These are phyloP conservation scores for Penicillium expansum DNA, from an alignment of 2,329 filamentous ascomycete genomes.

Conservation along the genomic window DNA sequence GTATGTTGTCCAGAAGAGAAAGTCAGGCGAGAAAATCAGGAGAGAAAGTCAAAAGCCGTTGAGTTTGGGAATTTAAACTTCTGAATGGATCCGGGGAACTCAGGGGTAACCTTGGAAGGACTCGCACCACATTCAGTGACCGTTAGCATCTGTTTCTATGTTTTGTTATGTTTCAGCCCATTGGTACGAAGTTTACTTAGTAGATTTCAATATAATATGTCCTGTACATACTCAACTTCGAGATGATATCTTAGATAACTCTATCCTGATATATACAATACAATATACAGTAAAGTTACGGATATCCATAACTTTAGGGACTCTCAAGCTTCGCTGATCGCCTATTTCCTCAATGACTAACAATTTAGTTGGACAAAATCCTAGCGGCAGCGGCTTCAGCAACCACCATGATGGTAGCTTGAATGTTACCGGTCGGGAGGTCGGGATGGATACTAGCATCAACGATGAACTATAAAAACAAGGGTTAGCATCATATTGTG, in stretches of 20 bases:
- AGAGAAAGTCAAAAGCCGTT: neutral
- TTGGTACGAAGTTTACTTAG: neutral
- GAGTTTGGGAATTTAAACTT: neutral
- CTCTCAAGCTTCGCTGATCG: neutral
- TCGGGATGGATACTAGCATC: constrained; percentile 69
- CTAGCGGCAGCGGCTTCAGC: constrained; percentile 58
- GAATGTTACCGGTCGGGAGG: constrained; percentile 66
- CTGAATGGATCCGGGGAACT: neutral
- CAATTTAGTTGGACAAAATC: constrained; percentile 9
- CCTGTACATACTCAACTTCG: neutral
- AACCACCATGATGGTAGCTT: constrained; percentile 62
- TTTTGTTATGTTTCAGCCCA: neutral
- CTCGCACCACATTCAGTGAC: too few species aligned
- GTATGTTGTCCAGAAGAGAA: too few species aligned
- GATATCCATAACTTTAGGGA: neutral
- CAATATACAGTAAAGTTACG: neutral
- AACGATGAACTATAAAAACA: constrained; percentile 49
- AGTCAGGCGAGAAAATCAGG: neutral
- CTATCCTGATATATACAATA: too few species aligned
- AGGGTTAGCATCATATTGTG: constrained; percentile 35
- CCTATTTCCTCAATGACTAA: constrained; percentile 26
- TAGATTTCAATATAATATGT: neutral
- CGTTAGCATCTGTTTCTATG: neutral
- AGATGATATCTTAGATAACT: too few species aligned
- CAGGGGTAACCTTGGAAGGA: neutral